phyloP scores from a whole-genome alignment of 805 yeast species.

The Brettanomyces sp. region DNA sequence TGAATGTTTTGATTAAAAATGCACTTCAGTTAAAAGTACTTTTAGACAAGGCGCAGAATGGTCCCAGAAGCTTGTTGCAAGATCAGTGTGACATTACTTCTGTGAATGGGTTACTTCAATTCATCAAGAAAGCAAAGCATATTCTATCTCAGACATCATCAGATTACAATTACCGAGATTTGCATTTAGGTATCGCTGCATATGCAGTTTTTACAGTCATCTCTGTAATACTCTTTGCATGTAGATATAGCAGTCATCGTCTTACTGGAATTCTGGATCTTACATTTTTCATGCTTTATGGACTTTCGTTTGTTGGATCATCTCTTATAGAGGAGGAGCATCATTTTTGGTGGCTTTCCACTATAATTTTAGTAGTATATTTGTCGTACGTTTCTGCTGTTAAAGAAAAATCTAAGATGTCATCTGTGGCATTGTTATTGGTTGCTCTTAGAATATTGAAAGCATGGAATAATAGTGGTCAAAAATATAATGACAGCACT shows the following conservation, averaged over 20 bases:
- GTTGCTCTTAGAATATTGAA: slow-evolving; percentile 48
- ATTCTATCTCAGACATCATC: slow-evolving; percentile 54
- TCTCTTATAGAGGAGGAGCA: slow-evolving; percentile 94
- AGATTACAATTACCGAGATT: slow-evolving; percentile 52
- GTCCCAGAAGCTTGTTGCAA: slow-evolving; percentile 5
- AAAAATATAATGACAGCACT: slow-evolving; percentile 51
- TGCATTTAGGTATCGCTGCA: slow-evolving; percentile 32
- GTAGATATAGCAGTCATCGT: slow-evolving; percentile 7
- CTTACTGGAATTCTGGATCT: slow-evolving; percentile 15
- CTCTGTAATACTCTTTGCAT: slow-evolving; percentile 12
- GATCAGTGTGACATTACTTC: slow-evolving; percentile 8
- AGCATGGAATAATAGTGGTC: slow-evolving; percentile 88
- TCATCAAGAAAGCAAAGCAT: slow-evolving; percentile 40
- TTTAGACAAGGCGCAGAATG: slow-evolving; percentile 30
- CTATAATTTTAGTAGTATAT: slow-evolving; percentile 26
- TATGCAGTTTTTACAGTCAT: slow-evolving; percentile 24
- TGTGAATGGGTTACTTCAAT: slow-evolving; percentile 10
- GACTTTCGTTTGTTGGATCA: slow-evolving; percentile 66
- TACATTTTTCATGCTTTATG: slow-evolving; percentile 28
- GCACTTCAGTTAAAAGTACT: slow-evolving; percentile 46
- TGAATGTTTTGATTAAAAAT: slow-evolving; percentile 40
- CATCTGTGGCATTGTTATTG: slow-evolving; percentile 15
- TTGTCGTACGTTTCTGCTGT: slow-evolving; percentile 10
- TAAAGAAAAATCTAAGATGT: slow-evolving; percentile 2
- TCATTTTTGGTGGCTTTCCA: slow-evolving; percentile 87